Base-by-base conservation (phyloP, 179 eudicot genomes). In the Amaranthus tricolor region DNA sequence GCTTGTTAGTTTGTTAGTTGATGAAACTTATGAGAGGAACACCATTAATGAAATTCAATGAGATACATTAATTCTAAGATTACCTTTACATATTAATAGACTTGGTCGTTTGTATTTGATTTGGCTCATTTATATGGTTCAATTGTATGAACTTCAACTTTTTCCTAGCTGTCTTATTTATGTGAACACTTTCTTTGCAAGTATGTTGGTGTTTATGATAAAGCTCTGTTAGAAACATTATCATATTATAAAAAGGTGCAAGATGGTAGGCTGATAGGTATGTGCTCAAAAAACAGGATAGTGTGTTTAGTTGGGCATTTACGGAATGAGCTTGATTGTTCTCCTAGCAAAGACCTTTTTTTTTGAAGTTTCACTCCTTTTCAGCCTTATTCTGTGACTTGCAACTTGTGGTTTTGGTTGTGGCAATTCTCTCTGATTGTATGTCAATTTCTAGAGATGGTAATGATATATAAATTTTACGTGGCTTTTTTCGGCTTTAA, bases 231-330 rank as follows among this genome's bases (percentile, higher is more conserved):
- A 7, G 17, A 19, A 58, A 72, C 44, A 11, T 50, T 67, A n/a
- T 66, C 20, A 49, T 66, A 8, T 47, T 48, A 53, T 10, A 66
- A 15, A 66, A 47, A 45, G 13, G 3, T 66, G 55, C 70, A 47
- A 48, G 55, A 66, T 47, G 54, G 70, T 66, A 66, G 55, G 6
- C 55, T 66, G 66, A 9, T 62, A 62, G 66, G 43, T 62, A 62
- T 47, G 40, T 40, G 8, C 43, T 16, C 48, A 17, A 45, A 66
- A 45, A 66, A n/a, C 40, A 0, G 57, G 49, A 57, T 40, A 40
- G 1, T 71, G 24, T 45, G 45, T 62, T 31, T 4, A 24, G 54
- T 54, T 11, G 19, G 16, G 63, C 43, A 55, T 50, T 16, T 49
- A 16, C 70, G 48, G 31, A 17, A 31, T 20, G 47, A 60, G 1